phyloP scores from a whole-genome alignment of 2,329 filamentous ascomycete genomes.

The Raffaelea deltoideospora region DNA sequence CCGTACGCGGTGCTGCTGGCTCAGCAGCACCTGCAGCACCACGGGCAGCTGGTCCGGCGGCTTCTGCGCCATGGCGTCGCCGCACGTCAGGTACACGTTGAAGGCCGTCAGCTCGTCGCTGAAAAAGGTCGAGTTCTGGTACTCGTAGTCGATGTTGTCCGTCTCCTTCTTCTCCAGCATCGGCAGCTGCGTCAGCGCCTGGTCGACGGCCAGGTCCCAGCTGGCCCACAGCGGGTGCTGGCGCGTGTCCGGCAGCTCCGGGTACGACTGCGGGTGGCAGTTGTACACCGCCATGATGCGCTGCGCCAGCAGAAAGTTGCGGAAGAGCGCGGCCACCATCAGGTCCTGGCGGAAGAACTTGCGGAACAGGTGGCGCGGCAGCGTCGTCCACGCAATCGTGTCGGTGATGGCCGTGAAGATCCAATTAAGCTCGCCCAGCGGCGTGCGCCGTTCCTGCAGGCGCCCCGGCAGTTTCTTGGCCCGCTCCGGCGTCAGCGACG shows the following conservation, averaged over 20 bases:
- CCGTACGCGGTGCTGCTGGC: constrained; percentile 83
- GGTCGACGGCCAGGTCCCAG: constrained; percentile 94
- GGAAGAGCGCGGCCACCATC: constrained; percentile 96
- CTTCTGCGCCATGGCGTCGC: constrained; percentile 66
- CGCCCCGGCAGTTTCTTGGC: constrained; percentile 82
- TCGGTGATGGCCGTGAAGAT: constrained; percentile 99
- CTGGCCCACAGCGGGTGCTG: constrained; percentile 92
- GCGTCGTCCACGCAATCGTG: constrained; percentile 94
- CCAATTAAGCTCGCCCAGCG: constrained; percentile 94
- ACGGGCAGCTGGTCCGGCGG: constrained; percentile 92
- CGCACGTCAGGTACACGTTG: constrained; percentile 80
- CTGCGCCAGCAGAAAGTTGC: constrained; percentile 89
- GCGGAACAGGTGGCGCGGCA: constrained; percentile 81
- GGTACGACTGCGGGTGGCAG: constrained; percentile 85
- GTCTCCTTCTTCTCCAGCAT: constrained; percentile 66
- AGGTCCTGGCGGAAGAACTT: constrained; percentile 95
- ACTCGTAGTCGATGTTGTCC: constrained; percentile 68
- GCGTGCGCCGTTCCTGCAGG: constrained; percentile 82
- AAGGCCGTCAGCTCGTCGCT: constrained; percentile 95
- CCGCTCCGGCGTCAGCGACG: constrained; percentile 59
- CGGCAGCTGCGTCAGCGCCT: constrained; percentile 80
- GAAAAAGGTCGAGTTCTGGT: constrained; percentile 90
- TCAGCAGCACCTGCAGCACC: constrained; percentile 86
- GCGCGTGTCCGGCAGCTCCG: constrained; percentile 83
- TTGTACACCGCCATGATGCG: constrained; percentile 93